Evolutionary conservation across 257 asterid genomes (phyloP).

Genomic region (Coffea eugenioides): DNA sequence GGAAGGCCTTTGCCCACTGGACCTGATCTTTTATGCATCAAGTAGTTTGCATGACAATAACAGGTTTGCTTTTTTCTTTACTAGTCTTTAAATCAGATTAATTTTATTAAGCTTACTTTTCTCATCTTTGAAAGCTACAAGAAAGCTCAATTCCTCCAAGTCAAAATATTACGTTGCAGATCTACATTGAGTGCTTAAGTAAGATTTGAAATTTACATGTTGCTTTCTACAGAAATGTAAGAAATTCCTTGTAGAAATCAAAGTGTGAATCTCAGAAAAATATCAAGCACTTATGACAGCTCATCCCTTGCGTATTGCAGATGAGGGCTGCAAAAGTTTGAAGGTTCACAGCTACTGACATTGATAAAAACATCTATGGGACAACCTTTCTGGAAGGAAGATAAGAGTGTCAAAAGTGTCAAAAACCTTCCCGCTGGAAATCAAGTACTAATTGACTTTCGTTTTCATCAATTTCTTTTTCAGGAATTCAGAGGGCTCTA

Average conservation of each 20-base stretch:
- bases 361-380: too few species aligned
- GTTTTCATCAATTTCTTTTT: neutral
- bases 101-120: neutral
- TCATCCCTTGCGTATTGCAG: conserved; percentile 9
- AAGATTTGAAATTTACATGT: neutral
- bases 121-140: neutral
- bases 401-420: neutral
- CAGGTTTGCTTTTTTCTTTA: too few species aligned
- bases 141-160: neutral
- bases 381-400: neutral
- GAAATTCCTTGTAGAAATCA: neutral
- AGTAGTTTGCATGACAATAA: neutral
- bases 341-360: conserved; percentile 17
- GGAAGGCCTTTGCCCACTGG: neutral
- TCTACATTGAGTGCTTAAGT: neutral
- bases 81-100: neutral
- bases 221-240: neutral
- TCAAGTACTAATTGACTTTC: neutral
- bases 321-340: neutral
- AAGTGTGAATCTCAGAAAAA: neutral
- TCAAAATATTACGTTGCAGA: neutral
- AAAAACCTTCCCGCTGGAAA: neutral
- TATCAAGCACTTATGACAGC: conserved; percentile 13
- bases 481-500: neutral
- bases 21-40: neutral